Base-by-base conservation (phyloP, 371 early-diverging fungal species). In the Syncephalis fuscata region DNA sequence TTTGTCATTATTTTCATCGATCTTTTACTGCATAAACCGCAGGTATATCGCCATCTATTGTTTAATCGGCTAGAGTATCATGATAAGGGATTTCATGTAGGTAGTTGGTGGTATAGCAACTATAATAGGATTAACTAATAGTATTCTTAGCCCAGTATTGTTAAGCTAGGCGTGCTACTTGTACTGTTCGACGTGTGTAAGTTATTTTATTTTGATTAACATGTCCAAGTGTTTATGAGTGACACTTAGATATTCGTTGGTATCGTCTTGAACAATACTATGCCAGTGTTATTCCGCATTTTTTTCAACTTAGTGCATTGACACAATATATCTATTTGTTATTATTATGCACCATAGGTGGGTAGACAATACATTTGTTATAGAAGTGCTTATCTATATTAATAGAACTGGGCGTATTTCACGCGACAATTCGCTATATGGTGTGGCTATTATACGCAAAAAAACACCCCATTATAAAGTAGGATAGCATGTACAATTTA, bases 1-100 rank as follows among this genome's bases (percentile, higher is more conserved):
- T 72, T 76, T 58, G 74, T 88, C 10, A 77, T 92, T 48, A 75
- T 88, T 50, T 88, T 92, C 61, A 87, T 93, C 53, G 95, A 94
- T 66, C 79, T 92, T 87, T 62, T 93, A 14, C 65, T 94, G 48
- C 87, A 85, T 60, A 88, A 89, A 60, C 78, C 81, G 36, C 88
- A 87, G 46, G 92, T 87, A 0, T 94, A 91, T 63, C 74, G 92
- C 1, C 95, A 94, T 58, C 48, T 94, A 42, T 58, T 94, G 14
- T 80, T 86, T 56, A 94, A 94, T 60, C 64, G 81, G 45, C 42
- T 73, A 46, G 64, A 71, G 20, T 68, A 71, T 41, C 61, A 63
- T n/a, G 65, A 71, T 38, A 44, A 54, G 32, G 70, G 72, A 2
- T 64, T 76, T 19, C 72, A 76, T 60, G 77, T 74, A 64, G 46